Percentiles rank a stretch among this genome's conserved stretches.
Evolutionary conservation across 2,329 filamentous ascomycete genomes (phyloP).

Genomic region (Fusarium foetens): DNA sequence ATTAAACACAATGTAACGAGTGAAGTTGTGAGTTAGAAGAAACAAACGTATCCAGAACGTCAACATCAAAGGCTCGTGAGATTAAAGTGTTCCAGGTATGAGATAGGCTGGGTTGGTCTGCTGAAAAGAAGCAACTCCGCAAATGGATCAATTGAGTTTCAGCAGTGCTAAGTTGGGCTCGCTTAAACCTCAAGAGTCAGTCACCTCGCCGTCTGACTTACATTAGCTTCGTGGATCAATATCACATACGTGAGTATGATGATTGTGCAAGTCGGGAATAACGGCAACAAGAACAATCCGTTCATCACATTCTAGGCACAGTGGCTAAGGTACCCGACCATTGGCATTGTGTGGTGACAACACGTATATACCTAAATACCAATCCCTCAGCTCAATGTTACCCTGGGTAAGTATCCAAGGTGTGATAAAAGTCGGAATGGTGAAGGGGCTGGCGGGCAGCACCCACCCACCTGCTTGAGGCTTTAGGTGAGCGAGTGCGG

Average conservation of each 20-base stretch:
- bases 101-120: neutral
- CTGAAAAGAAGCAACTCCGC: neutral
- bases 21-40: neutral
- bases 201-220: conserved; percentile 16
- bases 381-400: neutral
- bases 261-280: conserved; percentile 11
- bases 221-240: conserved; percentile 7
- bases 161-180: neutral
- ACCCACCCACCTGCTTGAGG: neutral
- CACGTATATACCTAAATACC: neutral
- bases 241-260: conserved; percentile 4
- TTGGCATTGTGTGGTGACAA: conserved; percentile 1
- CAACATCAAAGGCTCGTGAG: neutral
- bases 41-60: neutral
- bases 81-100: neutral
- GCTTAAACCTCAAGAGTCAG: conserved; percentile 5
- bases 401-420: neutral
- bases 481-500: neutral
- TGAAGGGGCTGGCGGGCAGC: neutral
- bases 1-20: neutral
- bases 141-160: neutral
- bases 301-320: neutral
- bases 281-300: conserved; percentile 12
- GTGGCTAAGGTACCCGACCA: conserved; percentile 16
- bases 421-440: neutral